Conservation (phyloP, 495 filamentous ascomycete genomes). For the Patellaria atrata region DNA sequence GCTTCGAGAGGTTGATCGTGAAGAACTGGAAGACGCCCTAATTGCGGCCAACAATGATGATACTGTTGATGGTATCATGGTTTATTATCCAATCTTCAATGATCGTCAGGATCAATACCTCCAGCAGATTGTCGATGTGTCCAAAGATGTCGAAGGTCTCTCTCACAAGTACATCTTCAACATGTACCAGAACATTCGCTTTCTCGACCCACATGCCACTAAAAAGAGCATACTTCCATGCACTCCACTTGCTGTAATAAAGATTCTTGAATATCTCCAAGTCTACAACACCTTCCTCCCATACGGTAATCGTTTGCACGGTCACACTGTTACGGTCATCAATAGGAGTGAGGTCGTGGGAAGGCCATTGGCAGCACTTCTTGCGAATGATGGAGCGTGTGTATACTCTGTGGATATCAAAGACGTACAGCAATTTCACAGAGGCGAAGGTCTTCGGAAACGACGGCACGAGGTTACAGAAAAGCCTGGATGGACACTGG, state of each 20-base stretch:
- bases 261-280: slow-evolving; percentile 86
- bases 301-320: slow-evolving; percentile 84
- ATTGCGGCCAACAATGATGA: slow-evolving; percentile 66
- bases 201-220: slow-evolving; percentile 62
- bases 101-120: slow-evolving; percentile 79
- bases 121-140: slow-evolving; percentile 79
- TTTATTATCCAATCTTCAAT: slow-evolving; percentile 97
- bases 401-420: slow-evolving; percentile 91
- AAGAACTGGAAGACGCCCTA: slow-evolving; percentile 75
- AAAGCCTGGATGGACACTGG: slow-evolving; percentile 54
- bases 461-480: slow-evolving; percentile 71
- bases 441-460: slow-evolving; percentile 71
- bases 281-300: slow-evolving; percentile 95
- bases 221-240: slow-evolving; percentile 90
- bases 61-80: slow-evolving; percentile 78
- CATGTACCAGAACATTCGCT: slow-evolving; percentile 98
- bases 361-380: slow-evolving; percentile 78
- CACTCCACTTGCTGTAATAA: slow-evolving; percentile 88
- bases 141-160: slow-evolving; percentile 92
- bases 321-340: slow-evolving; percentile 83
- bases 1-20: slow-evolving; percentile 66
- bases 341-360: slow-evolving; percentile 94
- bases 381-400: slow-evolving; percentile 89
- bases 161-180: slow-evolving; percentile 92
- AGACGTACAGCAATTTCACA: slow-evolving; percentile 81